Evolutionary conservation across 352 stramenopile genomes (phyloP), one percentile per base, ranked within the genome.

Genomic region (Pythium guiyangense): DNA sequence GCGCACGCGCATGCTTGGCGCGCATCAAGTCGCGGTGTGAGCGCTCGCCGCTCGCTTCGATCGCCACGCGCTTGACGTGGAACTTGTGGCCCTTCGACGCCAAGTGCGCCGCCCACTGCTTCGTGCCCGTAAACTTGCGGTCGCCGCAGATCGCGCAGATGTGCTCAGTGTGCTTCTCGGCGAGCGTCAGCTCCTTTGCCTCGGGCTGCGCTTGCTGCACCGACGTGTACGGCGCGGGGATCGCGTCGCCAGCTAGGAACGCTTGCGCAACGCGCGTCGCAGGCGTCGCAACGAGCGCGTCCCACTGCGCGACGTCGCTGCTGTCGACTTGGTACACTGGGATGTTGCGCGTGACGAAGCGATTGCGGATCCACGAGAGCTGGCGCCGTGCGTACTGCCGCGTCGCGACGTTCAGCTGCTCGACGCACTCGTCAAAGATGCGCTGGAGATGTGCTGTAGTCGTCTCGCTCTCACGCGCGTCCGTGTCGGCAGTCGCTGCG

Each of bases 281-380:
- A 35, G 84, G 85, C 20, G 66, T 63, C 9, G 73, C 72, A 26
- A 94, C 86, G 6, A 67, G 46, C 8, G 64, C 43, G 8, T 76
- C 65, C 86, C 85, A 96, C 20, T 74, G 59, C 11, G 58, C 31
- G 12, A 93, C 63, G 58, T 94, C 73, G 59, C 74, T 93, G 52
- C 84, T 94, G 54, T 96, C 85, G 1, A 96, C 61, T 57, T 88
- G 69, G 57, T 94, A 94, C 25, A 96, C 80, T 11, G 86, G 86
- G 45, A 94, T 88, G 56, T 90, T 91, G 26, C 85, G 84, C 22
- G 81, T 81, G 45, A 91, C 74, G 52, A 96, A 91, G 35, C 79
- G 84, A 54, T 94, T 96, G 39, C 84, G 84, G 57, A 96, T 94
- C 86, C 86, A 96, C 50, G 82, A 86, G 34, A 96, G 70, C 61